These are phyloP conservation scores for Colletotrichum musae DNA, from an alignment of 2,329 filamentous ascomycete genomes.

Conservation along the genomic window DNA sequence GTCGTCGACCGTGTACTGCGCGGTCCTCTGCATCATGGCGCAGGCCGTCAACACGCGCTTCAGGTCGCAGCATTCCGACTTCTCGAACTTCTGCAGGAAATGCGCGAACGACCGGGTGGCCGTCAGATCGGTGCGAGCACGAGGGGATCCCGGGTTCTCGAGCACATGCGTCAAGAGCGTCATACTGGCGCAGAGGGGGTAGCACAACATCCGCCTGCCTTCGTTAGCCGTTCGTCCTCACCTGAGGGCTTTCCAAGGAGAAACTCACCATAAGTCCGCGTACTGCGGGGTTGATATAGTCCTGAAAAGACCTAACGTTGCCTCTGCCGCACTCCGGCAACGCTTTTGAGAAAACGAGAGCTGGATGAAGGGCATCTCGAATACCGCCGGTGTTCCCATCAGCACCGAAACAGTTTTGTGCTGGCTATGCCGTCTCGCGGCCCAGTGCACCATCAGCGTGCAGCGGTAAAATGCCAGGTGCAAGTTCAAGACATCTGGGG, in stretches of 20 bases:
- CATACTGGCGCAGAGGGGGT: constrained; percentile 35
- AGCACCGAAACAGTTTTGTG: constrained; percentile 20
- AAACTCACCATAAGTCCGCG: constrained; percentile 33
- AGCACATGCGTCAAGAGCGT: constrained; percentile 37
- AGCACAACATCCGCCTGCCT: constrained; percentile 34
- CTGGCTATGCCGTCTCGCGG: constrained; percentile 21
- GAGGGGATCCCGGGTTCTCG: constrained; percentile 29
- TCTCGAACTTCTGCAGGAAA: constrained; percentile 39
- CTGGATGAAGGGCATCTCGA: constrained; percentile 23
- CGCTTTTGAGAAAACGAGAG: constrained; percentile 34
- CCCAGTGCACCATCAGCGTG: constrained; percentile 36
- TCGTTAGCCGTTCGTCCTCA: not conserved
- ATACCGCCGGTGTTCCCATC: constrained; percentile 11
- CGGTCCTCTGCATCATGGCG: constrained; percentile 34
- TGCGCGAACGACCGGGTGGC: constrained; percentile 31
- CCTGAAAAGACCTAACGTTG: constrained; percentile 25
- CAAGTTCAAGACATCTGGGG: constrained; percentile 32
- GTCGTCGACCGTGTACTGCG: constrained; percentile 30
- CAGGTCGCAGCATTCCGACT: constrained; percentile 31
- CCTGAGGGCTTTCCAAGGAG: not conserved
- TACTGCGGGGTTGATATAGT: constrained; percentile 28
- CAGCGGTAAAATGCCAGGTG: constrained; percentile 38
- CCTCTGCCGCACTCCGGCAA: constrained; percentile 33
- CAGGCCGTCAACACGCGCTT: constrained; percentile 34
- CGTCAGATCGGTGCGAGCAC: constrained; percentile 27